phyloP scores from a whole-genome alignment of 2,329 filamentous ascomycete species.

The Curvularia spicifera region DNA sequence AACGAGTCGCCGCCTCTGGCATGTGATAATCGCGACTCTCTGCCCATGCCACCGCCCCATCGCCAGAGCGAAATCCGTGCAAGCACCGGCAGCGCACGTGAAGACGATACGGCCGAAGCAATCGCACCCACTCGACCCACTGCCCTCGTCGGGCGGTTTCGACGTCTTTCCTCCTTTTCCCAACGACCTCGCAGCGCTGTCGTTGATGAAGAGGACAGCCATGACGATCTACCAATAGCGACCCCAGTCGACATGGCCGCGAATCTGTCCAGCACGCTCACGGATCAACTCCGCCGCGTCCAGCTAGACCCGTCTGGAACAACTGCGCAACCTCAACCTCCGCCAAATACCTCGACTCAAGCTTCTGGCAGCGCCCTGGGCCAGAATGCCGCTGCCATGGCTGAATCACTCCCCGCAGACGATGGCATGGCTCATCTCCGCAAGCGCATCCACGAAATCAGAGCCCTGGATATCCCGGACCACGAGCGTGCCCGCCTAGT shows the following conservation, averaged over 20 bases:
- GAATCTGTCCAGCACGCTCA: constrained; percentile 38
- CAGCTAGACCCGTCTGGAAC: constrained; percentile 32
- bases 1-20: constrained; percentile 21
- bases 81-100: constrained; percentile 14
- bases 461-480: constrained; percentile 52
- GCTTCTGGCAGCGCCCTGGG: constrained; percentile 12
- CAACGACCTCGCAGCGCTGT: constrained; percentile 34
- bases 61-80: constrained; percentile 15
- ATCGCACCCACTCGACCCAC: constrained; percentile 13
- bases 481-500: constrained; percentile 59
- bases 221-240: constrained; percentile 35
- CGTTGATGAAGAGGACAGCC: constrained; percentile 30
- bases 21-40: constrained; percentile 38
- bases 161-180: constrained; percentile 32
- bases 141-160: constrained; percentile 24
- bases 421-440: constrained; percentile 59
- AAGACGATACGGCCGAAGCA: constrained; percentile 13
- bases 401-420: constrained; percentile 54
- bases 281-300: constrained; percentile 36
- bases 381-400: constrained; percentile 40
- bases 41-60: constrained; percentile 15
- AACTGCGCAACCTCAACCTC: constrained; percentile 34
- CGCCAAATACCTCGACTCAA: constrained; percentile 19
- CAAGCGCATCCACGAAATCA: constrained; percentile 56
- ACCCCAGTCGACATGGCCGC: constrained; percentile 42